Evolutionary conservation across 129 eudicot genomes (phyloP).

Genomic region (Lactuca sativa): DNA sequence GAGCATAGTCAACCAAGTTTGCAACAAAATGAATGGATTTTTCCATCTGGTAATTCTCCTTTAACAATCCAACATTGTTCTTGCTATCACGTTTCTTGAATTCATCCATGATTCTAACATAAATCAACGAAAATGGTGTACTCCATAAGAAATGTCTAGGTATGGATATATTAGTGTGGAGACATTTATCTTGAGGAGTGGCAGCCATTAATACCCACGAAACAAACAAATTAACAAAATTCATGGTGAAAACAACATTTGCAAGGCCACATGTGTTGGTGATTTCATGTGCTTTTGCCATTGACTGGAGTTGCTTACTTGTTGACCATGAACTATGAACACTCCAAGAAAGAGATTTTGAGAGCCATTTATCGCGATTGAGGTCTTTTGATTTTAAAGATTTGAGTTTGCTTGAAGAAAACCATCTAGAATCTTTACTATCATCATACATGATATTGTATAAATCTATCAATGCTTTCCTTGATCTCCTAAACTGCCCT

Average conservation of each 20-base stretch:
- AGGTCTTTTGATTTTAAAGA: slow-evolving; percentile 50
- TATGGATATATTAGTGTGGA: slow-evolving; percentile 42
- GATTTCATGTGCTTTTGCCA: slow-evolving; percentile 45
- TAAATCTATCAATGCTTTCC: slow-evolving; percentile 57
- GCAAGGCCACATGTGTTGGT: slow-evolving; percentile 46
- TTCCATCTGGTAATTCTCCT: slow-evolving; percentile 59
- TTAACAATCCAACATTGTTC: slow-evolving; percentile 45
- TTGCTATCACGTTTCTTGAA: slow-evolving; percentile 52
- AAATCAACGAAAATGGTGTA: slow-evolving; percentile 38
- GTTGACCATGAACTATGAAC: slow-evolving; percentile 64
- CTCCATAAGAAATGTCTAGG: slow-evolving; percentile 58
- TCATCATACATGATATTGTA: slow-evolving; percentile 49
- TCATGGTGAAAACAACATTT: slow-evolving; percentile 50
- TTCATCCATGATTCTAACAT: slow-evolving; percentile 52
- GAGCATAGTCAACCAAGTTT: slow-evolving; percentile 51
- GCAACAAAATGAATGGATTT: slow-evolving; percentile 38
- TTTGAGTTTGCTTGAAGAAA: slow-evolving; percentile 43
- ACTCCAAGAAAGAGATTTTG: slow-evolving; percentile 59
- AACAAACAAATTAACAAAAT: slow-evolving; percentile 55
- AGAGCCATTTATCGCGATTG: neutral
- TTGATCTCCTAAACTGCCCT: slow-evolving; percentile 61
- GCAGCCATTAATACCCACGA: slow-evolving; percentile 73
- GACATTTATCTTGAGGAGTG: slow-evolving; percentile 58
- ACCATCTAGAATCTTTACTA: slow-evolving; percentile 35
- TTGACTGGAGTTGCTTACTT: slow-evolving; percentile 61